Percentiles rank a stretch among this genome's conserved stretches.
These are phyloP conservation scores for Daldinia loculata DNA, from an alignment of 495 filamentous ascomycete genomes.

Conservation along the genomic window DNA sequence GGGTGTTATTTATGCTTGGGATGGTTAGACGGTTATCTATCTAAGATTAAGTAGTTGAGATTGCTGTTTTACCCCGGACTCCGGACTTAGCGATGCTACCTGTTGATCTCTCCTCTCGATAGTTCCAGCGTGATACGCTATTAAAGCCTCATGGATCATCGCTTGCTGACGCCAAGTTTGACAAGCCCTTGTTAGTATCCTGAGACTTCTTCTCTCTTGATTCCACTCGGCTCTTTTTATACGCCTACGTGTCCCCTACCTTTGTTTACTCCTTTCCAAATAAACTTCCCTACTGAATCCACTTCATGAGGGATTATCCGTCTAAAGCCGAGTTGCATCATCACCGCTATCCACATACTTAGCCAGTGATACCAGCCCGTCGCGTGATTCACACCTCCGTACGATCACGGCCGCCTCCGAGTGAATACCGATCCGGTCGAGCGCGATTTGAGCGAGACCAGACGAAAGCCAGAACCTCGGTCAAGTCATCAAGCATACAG, in stretches of 20 bases:
- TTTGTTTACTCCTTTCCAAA: constrained; percentile 1
- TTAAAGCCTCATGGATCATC: constrained; percentile 20
- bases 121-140: constrained; percentile 20
- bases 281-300: neutral
- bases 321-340: neutral
- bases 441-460: constrained; percentile 6
- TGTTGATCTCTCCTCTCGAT: constrained; percentile 18
- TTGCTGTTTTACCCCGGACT: constrained; percentile 29
- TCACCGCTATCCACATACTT: constrained; percentile 12
- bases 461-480: constrained; percentile 10
- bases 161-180: constrained; percentile 10
- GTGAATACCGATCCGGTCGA: constrained; percentile 14
- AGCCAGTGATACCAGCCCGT: constrained; percentile 9
- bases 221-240: constrained; percentile 1
- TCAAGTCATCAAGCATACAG: constrained; percentile 18
- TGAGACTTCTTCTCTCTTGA: constrained; percentile 1
- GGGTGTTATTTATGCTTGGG: neutral
- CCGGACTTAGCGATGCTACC: constrained; percentile 24
- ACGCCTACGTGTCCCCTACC: constrained; percentile 9
- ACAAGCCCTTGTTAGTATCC: neutral
- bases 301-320: constrained; percentile 1
- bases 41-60: neutral
- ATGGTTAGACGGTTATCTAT: neutral
- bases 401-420: constrained; percentile 38
- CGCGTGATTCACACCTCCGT: constrained; percentile 28